Evolutionary conservation across 371 early-diverging fungal species (phyloP).

Genomic region (Mucor indicus): DNA sequence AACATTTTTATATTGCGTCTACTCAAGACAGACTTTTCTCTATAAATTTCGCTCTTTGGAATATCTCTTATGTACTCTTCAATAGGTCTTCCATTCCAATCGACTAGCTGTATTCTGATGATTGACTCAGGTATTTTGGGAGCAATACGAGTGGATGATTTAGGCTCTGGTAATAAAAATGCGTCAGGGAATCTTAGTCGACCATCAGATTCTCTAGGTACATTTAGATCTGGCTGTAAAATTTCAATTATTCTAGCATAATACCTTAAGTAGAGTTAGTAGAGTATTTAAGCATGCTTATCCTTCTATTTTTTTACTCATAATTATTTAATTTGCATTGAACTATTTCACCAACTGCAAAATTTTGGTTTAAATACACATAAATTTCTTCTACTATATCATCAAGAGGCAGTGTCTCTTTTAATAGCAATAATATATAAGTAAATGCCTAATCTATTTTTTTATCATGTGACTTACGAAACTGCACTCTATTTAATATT

Average conservation of each 20-base stretch:
- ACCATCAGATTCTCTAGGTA: conserved; percentile 41
- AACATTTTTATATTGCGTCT: conserved; percentile 60
- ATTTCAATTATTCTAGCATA: conserved; percentile 31
- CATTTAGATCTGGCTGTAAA: conserved; percentile 2
- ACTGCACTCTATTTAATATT: conserved; percentile 62
- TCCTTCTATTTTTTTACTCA: conserved; percentile 14
- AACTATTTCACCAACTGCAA: conserved; percentile 39
- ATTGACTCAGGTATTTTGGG: not conserved
- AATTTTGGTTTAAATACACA: conserved; percentile 38
- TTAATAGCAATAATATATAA: not conserved
- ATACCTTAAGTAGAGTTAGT: conserved; percentile 17
- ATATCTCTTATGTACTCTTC: conserved; percentile 32
- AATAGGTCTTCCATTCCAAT: conserved; percentile 25
- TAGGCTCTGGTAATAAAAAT: conserved; percentile 37
- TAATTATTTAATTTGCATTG: conserved; percentile 36
- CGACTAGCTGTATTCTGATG: conserved; percentile 33
- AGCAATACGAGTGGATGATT: not conserved
- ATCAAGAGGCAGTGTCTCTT: conserved; percentile 48
- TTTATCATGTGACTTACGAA: conserved; percentile 48
- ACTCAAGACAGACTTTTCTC: conserved; percentile 50
- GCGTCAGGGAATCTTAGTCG: conserved; percentile 47
- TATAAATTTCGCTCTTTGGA: conserved; percentile 2
- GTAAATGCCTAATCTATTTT: not conserved
- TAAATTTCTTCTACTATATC: conserved; percentile 47
- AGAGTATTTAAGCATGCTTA: not conserved